Percentiles rank a stretch among this genome's conserved stretches.
These are phyloP conservation scores for Pyricularia grisea DNA, from an alignment of 2,329 filamentous ascomycete genomes.

Conservation along the genomic window DNA sequence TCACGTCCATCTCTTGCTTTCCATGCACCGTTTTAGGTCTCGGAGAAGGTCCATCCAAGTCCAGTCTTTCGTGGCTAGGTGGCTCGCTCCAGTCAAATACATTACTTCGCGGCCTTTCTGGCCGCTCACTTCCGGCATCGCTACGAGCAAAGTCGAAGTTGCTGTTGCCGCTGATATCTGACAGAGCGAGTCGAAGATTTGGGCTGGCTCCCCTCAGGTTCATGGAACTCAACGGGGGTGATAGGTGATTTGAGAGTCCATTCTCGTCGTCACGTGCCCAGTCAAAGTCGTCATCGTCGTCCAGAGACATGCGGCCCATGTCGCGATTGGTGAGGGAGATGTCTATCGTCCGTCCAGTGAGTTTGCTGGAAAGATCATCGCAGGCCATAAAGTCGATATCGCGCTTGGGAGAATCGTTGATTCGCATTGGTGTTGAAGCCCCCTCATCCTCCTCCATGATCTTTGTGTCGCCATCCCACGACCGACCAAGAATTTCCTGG, in stretches of 20 bases:
- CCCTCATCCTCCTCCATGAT: slow-evolving; percentile 57
- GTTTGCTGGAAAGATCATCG: slow-evolving; percentile 9
- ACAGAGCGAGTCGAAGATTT: slow-evolving; percentile 43
- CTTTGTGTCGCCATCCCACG: slow-evolving; percentile 44
- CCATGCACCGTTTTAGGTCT: slow-evolving; percentile 68
- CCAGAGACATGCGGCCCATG: slow-evolving; percentile 43
- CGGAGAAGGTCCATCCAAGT: slow-evolving; percentile 45
- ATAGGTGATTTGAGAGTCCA: slow-evolving; percentile 44
- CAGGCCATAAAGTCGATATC: slow-evolving; percentile 14
- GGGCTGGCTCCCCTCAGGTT: slow-evolving; percentile 44
- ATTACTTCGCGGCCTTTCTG: slow-evolving; percentile 44
- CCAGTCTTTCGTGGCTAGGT: slow-evolving; percentile 49
- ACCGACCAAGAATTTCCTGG: slow-evolving; percentile 46
- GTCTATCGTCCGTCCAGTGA: not conserved
- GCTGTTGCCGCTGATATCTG: slow-evolving; percentile 39
- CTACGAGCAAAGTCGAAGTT: slow-evolving; percentile 23
- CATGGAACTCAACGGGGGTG: slow-evolving; percentile 45
- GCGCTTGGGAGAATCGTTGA: slow-evolving; percentile 20
- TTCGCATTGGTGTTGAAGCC: slow-evolving; percentile 38
- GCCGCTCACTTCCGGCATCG: slow-evolving; percentile 30
- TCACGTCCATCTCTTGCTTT: slow-evolving; percentile 61
- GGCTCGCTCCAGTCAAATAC: slow-evolving; percentile 75
- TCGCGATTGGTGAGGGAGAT: slow-evolving; percentile 27
- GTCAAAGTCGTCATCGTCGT: slow-evolving; percentile 55
- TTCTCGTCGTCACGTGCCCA: slow-evolving; percentile 51